These are phyloP conservation scores for Oxyria digyna DNA, from an alignment of 148 eudicot genomes.

Conservation along the genomic window DNA sequence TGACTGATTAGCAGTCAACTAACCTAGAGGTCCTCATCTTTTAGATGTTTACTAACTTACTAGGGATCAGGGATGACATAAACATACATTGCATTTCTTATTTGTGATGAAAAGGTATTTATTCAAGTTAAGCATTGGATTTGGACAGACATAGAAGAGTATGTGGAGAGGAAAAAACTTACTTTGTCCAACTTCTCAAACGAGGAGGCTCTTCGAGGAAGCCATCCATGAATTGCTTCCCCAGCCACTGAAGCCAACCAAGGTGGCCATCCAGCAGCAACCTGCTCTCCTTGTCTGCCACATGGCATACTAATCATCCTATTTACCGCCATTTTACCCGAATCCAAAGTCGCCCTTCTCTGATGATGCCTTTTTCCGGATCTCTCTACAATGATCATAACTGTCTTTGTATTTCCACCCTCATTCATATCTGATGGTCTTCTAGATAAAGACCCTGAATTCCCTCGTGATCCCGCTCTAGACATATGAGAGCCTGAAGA, in stretches of 20 bases:
- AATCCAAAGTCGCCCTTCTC: slow-evolving; percentile 9
- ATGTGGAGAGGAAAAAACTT: not conserved
- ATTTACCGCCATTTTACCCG: not conserved
- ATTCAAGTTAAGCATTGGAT: not conserved
- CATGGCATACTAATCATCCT: slow-evolving; percentile 8
- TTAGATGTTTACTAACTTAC: too few species aligned
- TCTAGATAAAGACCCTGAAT: not conserved
- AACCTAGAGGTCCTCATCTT: too few species aligned
- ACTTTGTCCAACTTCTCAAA: slow-evolving; percentile 11
- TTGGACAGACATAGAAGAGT: not conserved
- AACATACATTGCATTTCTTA: not conserved
- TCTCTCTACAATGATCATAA: slow-evolving; percentile 3
- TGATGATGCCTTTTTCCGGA: slow-evolving; percentile 1
- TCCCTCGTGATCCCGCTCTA: not conserved
- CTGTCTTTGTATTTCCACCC: not conserved
- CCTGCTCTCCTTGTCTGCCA: not conserved
- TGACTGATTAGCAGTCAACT: too few species aligned
- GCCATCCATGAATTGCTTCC: slow-evolving; percentile 12
- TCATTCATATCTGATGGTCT: not conserved
- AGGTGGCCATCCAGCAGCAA: slow-evolving; percentile 11
- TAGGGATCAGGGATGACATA: too few species aligned
- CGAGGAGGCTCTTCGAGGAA: slow-evolving; percentile 2
- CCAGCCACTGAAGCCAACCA: slow-evolving; percentile 12
- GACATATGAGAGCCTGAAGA: not conserved
- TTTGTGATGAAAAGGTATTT: not conserved